A percentile compares a stretch with the other conserved stretches of the same genome.
Evolutionary conservation across 192 early-diverging fungal genomes (phyloP).

Genomic region (Piromyces finnis): DNA sequence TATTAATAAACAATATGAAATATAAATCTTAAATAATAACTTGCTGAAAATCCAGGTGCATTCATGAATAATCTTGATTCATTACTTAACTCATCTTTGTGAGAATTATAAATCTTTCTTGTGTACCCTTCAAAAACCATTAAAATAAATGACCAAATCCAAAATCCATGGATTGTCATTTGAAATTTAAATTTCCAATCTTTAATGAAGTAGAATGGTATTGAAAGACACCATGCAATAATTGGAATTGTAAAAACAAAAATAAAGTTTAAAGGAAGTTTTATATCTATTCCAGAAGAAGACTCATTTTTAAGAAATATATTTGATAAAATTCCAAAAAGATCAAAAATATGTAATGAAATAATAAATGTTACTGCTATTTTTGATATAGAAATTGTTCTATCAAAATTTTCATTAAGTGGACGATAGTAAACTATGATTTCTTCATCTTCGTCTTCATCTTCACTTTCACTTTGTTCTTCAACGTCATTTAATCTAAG

Average conservation of each 20-base stretch:
- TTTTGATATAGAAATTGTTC: not conserved
- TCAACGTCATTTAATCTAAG: not conserved
- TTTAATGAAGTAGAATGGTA: not conserved
- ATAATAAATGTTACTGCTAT: not conserved
- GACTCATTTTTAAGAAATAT: not conserved
- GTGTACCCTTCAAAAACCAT: not conserved
- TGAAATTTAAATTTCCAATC: not conserved
- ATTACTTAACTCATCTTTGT: not conserved
- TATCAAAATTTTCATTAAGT: not conserved
- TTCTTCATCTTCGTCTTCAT: not conserved
- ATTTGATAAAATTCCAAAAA: not conserved
- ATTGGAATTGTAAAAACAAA: not conserved
- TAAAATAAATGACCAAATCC: not conserved
- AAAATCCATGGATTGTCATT: not conserved
- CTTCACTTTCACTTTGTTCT: not conserved
- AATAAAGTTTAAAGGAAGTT: not conserved
- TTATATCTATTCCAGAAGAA: not conserved
- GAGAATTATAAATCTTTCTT: not conserved
- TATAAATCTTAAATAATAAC: not conserved
- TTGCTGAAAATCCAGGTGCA: not conserved
- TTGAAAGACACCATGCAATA: not conserved
- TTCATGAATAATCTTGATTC: not conserved
- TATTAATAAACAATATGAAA: not conserved
- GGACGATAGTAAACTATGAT: not conserved
- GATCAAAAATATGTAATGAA: not conserved